Evolutionary conservation across 192 early-diverging fungal genomes (phyloP).

Genomic region (Lobulomyces angularis): DNA sequence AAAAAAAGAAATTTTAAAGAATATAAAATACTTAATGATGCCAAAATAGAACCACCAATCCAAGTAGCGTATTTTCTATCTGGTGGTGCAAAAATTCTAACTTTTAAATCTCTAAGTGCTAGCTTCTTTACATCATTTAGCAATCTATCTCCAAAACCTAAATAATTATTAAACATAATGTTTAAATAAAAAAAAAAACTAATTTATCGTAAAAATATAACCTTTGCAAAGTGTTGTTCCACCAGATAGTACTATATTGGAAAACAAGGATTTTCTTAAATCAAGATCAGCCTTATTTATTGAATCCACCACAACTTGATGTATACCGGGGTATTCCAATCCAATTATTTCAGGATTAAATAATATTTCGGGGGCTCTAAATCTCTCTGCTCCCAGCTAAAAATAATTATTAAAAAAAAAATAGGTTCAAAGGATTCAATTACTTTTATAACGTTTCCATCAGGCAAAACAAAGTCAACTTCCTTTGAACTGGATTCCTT

Average conservation of each 20-base stretch:
- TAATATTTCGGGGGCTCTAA: constrained; percentile 88
- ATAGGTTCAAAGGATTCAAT: background rate
- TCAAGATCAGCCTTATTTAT: constrained; percentile 93
- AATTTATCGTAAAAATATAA: constrained; percentile 1
- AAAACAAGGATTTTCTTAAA: constrained; percentile 73
- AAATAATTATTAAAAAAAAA: background rate
- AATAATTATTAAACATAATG: background rate
- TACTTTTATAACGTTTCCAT: constrained; percentile 74
- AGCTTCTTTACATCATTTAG: constrained; percentile 80
- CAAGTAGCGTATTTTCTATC: constrained; percentile 98
- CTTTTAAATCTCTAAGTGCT: constrained; percentile 87
- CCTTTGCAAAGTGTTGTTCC: constrained; percentile 84
- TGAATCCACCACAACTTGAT: constrained; percentile 83
- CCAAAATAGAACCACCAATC: constrained; percentile 95
- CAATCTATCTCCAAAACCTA: constrained; percentile 86
- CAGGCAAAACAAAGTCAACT: constrained; percentile 70
- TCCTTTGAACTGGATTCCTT: constrained; percentile 68
- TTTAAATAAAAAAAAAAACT: background rate
- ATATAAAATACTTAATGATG: constrained; percentile 63
- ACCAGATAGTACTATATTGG: constrained; percentile 90
- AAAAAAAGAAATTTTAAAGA: constrained; percentile 8
- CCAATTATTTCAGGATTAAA: constrained; percentile 93
- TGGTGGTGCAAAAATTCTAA: constrained; percentile 92
- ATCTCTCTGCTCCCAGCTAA: constrained; percentile 78
- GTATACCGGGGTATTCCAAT: constrained; percentile 82